Evolutionary conservation across 495 filamentous ascomycete genomes (phyloP), one percentile per base, ranked within the genome.

Genomic region (Talaromyces trachyspermus): DNA sequence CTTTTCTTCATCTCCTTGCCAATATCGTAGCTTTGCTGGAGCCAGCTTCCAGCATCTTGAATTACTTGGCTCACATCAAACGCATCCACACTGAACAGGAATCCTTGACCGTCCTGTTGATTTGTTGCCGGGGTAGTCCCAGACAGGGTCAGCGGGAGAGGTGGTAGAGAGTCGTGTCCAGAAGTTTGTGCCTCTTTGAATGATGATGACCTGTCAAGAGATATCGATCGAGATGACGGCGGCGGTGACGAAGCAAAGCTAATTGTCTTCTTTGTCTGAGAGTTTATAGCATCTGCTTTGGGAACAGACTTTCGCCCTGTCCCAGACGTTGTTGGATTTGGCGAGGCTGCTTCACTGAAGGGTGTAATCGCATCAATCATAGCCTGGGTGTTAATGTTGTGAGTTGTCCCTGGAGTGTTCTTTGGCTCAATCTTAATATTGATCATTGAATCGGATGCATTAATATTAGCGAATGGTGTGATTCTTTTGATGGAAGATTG

Each of bases 331-430:
- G 39, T 30, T 39, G 68, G 71, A 43, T 70, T 72, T 8, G 64
- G 59, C 0, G 70, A 72, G 27, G 68, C 71, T 43, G 72, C 64
- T 9, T 42, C 20, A 1, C 59, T 65, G 38, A 72, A 77, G 20
- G 74, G 73, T 1, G 70, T 74, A 22, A 64, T 64, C 8, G 68
- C 64, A 50, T 76, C 70, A 20, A 77, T 62, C 58, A 76, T 69
- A 35, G 55, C 66, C 56, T 77, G 74, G 4, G 73, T 77, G 50
- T 67, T 75, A 49, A 72, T 63, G 20, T 63, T 61, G 8, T 33
- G 44, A 8, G 19, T 24, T 24, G 22, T 11, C 37, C 23, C 44
- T 18, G 29, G 57, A 19, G 32, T 51, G 39, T 27, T 38, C 49
- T 10, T 52, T 15, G 20, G 48, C 36, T 19, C 20, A 24, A 46